phyloP scores from a whole-genome alignment of 176 grass and related monocot species.

The Triticum urartu region DNA sequence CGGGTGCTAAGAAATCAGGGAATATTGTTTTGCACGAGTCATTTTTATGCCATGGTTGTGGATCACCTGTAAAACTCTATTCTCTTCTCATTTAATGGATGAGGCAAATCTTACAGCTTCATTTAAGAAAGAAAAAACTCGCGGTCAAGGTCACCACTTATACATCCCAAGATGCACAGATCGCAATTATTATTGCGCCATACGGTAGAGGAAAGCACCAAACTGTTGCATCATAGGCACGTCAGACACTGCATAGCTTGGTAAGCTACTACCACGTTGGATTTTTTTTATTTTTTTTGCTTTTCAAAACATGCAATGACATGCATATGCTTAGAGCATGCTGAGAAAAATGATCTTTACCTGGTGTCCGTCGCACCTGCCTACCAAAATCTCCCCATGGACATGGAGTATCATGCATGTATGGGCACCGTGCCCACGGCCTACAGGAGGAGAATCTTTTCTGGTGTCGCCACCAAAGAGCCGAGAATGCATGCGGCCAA shows the following conservation, averaged over 20 bases:
- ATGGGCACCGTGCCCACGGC: not conserved
- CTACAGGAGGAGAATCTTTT: constrained; percentile 35
- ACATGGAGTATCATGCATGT: not conserved
- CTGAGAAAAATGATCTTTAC: not conserved
- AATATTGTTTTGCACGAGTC: too few species aligned
- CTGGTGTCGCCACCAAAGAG: constrained; percentile 22
- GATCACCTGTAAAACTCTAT: too few species aligned
- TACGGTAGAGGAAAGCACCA: too few species aligned
- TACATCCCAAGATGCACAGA: not conserved
- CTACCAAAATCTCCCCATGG: not conserved
- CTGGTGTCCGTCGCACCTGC: too few species aligned
- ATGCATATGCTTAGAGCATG: not conserved
- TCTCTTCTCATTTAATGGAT: too few species aligned
- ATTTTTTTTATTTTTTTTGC: not conserved
- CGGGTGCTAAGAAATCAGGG: too few species aligned
- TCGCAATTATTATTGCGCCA: too few species aligned
- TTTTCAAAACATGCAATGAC: constrained; percentile 23
- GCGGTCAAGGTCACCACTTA: not conserved
- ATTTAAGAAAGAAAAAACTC: too few species aligned
- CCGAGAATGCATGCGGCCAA: constrained; percentile 26
- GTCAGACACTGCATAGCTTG: not conserved
- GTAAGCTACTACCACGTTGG: constrained; percentile 2
- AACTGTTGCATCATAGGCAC: too few species aligned
- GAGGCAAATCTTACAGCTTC: too few species aligned
- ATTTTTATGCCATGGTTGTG: too few species aligned